Conservation (phyloP, 2,329 filamentous ascomycete species). For the Canariomyces notabilis region DNA sequence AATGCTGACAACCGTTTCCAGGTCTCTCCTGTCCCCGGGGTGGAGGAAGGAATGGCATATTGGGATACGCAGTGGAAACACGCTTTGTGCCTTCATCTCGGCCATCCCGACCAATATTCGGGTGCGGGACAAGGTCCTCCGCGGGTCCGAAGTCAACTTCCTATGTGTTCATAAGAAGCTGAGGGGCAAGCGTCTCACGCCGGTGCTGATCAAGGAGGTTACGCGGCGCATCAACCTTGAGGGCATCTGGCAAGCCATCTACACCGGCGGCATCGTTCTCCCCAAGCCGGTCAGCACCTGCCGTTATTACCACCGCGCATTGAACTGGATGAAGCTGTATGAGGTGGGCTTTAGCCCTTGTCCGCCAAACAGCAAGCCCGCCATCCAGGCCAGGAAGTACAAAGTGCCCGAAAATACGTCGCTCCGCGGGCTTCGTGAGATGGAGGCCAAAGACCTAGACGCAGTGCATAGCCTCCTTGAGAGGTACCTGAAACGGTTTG, state of each 20-base stretch:
- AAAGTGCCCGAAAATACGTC: slow-evolving; percentile 69
- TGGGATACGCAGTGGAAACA: slow-evolving; percentile 79
- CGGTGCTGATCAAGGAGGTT: slow-evolving; percentile 95
- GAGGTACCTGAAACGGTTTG: slow-evolving; percentile 73
- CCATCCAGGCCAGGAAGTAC: slow-evolving; percentile 82
- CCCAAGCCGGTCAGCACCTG: slow-evolving; percentile 90
- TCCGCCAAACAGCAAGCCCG: slow-evolving; percentile 75
- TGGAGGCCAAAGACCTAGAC: slow-evolving; percentile 74
- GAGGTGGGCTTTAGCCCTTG: slow-evolving; percentile 91
- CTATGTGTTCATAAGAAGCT: slow-evolving; percentile 98
- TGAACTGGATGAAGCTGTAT: slow-evolving; percentile 95
- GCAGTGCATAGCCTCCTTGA: slow-evolving; percentile 69
- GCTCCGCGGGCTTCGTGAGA: slow-evolving; percentile 70
- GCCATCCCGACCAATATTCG: slow-evolving; percentile 81
- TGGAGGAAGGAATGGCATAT: slow-evolving; percentile 96
- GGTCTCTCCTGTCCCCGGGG: slow-evolving; percentile 89
- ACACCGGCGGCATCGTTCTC: slow-evolving; percentile 86
- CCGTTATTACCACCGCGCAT: slow-evolving; percentile 87
- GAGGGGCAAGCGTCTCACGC: slow-evolving; percentile 83
- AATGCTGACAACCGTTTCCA: slow-evolving; percentile 30
- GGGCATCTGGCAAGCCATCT: slow-evolving; percentile 90
- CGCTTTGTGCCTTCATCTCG: slow-evolving; percentile 92
- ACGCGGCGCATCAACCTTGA: slow-evolving; percentile 84
- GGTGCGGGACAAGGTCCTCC: slow-evolving; percentile 69
- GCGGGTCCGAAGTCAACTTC: slow-evolving; percentile 93